These are phyloP conservation scores for Rhizoclosmatium sp. DNA, from an alignment of 192 early-diverging fungal genomes.

Conservation along the genomic window DNA sequence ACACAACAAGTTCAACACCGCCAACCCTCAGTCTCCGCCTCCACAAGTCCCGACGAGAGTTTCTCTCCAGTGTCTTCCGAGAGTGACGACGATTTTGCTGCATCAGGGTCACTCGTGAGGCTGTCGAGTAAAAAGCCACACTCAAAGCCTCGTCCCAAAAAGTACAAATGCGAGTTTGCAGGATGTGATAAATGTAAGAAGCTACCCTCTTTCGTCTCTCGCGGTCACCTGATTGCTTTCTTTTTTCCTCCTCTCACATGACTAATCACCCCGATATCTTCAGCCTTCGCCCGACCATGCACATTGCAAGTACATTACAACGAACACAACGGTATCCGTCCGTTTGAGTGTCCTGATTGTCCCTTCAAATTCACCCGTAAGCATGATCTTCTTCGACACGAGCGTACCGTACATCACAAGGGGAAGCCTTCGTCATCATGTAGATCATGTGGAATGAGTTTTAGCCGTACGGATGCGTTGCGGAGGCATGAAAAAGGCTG, in stretches of 20 bases:
- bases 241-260: too few species aligned
- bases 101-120: too few species aligned
- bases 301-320: neutral
- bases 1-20: too few species aligned
- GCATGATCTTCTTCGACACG: slow-evolving; percentile 6
- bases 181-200: neutral
- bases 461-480: slow-evolving; percentile 1
- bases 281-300: neutral
- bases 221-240: neutral
- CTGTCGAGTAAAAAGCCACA: too few species aligned
- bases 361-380: neutral
- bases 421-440: neutral
- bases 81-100: too few species aligned
- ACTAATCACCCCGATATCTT: neutral
- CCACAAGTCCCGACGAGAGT: too few species aligned
- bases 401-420: slow-evolving; percentile 3
- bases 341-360: neutral
- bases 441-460: neutral
- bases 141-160: neutral
- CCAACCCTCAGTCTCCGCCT: too few species aligned
- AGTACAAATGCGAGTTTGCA: neutral
- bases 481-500: slow-evolving; percentile 4
- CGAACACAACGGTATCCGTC: neutral
- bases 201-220: neutral
- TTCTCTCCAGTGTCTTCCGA: too few species aligned